Evolutionary conservation across 1,284 basidiomycete species (phyloP).

Genomic region (Cutaneotrichosporon cutaneum): DNA sequence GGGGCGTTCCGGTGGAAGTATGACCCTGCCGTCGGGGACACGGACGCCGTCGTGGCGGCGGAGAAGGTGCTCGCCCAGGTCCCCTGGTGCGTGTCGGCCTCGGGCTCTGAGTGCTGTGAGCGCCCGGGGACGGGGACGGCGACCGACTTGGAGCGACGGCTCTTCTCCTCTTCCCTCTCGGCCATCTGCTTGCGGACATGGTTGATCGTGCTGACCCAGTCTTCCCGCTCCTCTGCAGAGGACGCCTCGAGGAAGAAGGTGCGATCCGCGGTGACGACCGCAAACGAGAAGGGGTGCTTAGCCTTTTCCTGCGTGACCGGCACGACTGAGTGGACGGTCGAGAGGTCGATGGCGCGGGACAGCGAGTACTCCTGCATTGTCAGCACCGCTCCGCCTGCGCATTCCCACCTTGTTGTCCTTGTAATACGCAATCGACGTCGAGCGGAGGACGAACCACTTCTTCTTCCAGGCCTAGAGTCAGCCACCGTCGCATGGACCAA

Average conservation of each 20-base stretch:
- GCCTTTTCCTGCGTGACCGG: slow-evolving; percentile 71
- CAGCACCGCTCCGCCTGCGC: background rate
- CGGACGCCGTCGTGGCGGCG: background rate
- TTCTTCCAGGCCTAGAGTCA: slow-evolving; percentile 73
- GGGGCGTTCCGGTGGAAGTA: background rate
- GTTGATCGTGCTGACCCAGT: slow-evolving; percentile 83
- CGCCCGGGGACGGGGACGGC: slow-evolving; percentile 9
- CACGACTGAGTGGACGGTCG: slow-evolving; percentile 86
- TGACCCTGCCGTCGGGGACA: slow-evolving; percentile 3
- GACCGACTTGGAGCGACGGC: slow-evolving; percentile 1
- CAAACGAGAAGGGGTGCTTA: slow-evolving; percentile 84
- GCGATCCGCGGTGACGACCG: slow-evolving; percentile 83
- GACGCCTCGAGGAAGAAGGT: slow-evolving; percentile 92
- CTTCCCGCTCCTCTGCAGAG: slow-evolving; percentile 67
- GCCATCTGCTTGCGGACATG: slow-evolving; percentile 67
- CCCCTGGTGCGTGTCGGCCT: slow-evolving; percentile 31
- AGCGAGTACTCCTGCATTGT: slow-evolving; percentile 73
- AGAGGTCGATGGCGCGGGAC: slow-evolving; percentile 81
- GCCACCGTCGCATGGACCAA: background rate
- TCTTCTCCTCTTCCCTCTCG: slow-evolving; percentile 42
- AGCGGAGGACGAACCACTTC: slow-evolving; percentile 93
- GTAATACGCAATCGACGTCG: slow-evolving; percentile 92
- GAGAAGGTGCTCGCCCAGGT: slow-evolving; percentile 31
- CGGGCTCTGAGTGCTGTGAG: background rate
- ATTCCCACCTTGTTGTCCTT: slow-evolving; percentile 69